Conservation (phyloP, 495 filamentous ascomycete species). For the Penicillium samsonianum region DNA sequence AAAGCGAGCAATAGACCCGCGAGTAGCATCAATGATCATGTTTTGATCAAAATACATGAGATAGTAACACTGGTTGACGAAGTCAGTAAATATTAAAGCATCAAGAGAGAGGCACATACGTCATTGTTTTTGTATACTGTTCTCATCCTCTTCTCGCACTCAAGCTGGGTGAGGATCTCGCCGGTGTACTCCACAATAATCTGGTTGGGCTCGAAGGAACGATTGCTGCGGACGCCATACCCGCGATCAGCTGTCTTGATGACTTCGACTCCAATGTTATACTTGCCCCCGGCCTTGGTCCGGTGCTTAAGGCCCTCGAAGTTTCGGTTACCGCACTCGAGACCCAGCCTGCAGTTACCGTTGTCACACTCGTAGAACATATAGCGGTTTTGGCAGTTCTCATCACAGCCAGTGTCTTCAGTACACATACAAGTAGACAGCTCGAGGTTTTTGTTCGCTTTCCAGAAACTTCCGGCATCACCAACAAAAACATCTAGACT, state of each 20-base stretch:
- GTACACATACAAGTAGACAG: slow-evolving; percentile 80
- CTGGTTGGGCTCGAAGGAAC: slow-evolving; percentile 83
- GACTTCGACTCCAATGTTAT: slow-evolving; percentile 90
- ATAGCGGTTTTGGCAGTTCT: slow-evolving; percentile 87
- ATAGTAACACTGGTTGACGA: slow-evolving; percentile 76
- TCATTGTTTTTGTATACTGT: slow-evolving; percentile 88
- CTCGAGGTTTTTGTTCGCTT: slow-evolving; percentile 70
- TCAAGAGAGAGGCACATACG: slow-evolving; percentile 49
- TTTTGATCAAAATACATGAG: slow-evolving; percentile 97
- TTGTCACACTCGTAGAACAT: slow-evolving; percentile 98
- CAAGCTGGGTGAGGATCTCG: slow-evolving; percentile 92
- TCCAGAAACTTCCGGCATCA: slow-evolving; percentile 83
- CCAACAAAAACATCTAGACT: slow-evolving; percentile 83
- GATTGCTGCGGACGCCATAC: slow-evolving; percentile 87
- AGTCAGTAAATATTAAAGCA: slow-evolving; percentile 12
- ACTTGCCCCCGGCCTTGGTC: slow-evolving; percentile 75
- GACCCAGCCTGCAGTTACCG: slow-evolving; percentile 78
- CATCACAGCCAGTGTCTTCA: slow-evolving; percentile 76
- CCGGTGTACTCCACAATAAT: slow-evolving; percentile 98
- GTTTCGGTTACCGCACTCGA: slow-evolving; percentile 78
- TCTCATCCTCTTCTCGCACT: slow-evolving; percentile 91
- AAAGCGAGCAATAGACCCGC: slow-evolving; percentile 93
- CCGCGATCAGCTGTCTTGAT: slow-evolving; percentile 86
- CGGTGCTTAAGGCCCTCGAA: slow-evolving; percentile 79
- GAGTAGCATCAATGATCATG: slow-evolving; percentile 97